Evolutionary conservation across 768 basidiomycete species (phyloP).

Genomic region (Cystobasidium onofrii): DNA sequence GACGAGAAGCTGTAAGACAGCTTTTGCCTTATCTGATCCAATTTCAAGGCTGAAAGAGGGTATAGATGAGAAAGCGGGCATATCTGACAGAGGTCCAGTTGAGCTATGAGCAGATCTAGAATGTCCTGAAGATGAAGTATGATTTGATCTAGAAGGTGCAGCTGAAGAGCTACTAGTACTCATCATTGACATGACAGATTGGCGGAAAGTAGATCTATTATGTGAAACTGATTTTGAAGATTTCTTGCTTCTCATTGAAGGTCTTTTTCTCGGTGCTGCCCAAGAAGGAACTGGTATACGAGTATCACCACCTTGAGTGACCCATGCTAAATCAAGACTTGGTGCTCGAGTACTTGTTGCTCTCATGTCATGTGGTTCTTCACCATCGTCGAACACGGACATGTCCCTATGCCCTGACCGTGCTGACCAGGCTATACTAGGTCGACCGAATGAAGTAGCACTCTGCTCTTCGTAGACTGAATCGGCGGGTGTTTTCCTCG

Average conservation of each 20-base stretch:
- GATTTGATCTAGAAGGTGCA: not conserved
- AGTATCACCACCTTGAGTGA: not conserved
- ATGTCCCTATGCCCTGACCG: not conserved
- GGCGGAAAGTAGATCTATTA: not conserved
- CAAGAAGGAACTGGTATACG: not conserved
- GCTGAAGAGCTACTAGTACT: not conserved
- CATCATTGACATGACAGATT: not conserved
- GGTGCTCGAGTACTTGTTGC: conserved; percentile 4
- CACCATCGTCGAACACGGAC: not conserved
- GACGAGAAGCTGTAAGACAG: not conserved
- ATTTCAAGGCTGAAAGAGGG: not conserved
- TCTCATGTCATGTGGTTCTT: not conserved
- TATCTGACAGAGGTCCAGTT: not conserved
- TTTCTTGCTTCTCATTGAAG: not conserved
- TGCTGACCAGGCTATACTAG: not conserved
- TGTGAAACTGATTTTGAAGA: not conserved
- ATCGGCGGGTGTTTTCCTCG: not conserved
- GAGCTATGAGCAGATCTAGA: not conserved
- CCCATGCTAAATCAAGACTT: conserved; percentile 1
- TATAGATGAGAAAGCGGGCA: not conserved
- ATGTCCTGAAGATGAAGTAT: not conserved
- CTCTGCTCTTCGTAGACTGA: not conserved
- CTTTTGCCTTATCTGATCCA: not conserved
- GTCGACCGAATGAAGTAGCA: not conserved
- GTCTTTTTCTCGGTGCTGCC: not conserved